Evolutionary conservation across 2,329 filamentous ascomycete species (phyloP).

Genomic region (Colletotrichum costaricense): DNA sequence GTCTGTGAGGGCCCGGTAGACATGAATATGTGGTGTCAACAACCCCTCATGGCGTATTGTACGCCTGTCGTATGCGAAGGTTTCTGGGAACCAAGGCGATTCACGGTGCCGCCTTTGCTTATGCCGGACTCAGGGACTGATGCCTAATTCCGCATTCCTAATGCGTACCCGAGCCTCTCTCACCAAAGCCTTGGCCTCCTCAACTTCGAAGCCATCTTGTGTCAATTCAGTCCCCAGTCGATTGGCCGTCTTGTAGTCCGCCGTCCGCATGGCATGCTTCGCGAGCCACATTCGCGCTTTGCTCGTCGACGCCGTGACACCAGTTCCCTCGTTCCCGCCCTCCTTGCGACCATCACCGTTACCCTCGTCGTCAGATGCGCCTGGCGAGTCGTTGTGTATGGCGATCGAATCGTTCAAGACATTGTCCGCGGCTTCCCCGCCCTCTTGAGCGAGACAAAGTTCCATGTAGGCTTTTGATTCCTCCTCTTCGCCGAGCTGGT

Average conservation of each 20-base stretch:
- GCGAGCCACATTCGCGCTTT: constrained; percentile 96
- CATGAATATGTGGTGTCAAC: background rate
- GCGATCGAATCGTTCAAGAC: constrained; percentile 61
- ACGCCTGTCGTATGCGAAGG: background rate
- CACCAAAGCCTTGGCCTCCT: constrained; percentile 94
- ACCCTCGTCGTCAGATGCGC: constrained; percentile 47
- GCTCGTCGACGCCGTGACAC: constrained; percentile 90
- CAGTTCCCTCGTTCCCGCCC: constrained; percentile 68
- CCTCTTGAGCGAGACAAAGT: constrained; percentile 91
- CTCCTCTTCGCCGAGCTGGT: constrained; percentile 79
- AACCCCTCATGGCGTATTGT: no score
- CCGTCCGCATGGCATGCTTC: constrained; percentile 78
- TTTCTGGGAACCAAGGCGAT: background rate
- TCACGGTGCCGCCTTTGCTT: background rate
- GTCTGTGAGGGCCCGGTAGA: background rate
- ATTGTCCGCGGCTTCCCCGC: constrained; percentile 60
- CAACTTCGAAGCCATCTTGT: constrained; percentile 95
- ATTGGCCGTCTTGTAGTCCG: constrained; percentile 81
- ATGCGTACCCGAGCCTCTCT: constrained; percentile 85
- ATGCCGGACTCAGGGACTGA: constrained; percentile 10
- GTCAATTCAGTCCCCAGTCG: constrained; percentile 90
- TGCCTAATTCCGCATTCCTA: constrained; percentile 56
- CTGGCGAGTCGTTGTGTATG: constrained; percentile 66
- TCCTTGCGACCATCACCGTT: constrained; percentile 43
- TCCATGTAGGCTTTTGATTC: constrained; percentile 97